Percentiles rank a stretch among this genome's conserved stretches.
These are phyloP conservation scores for Ceratocystis papillata DNA, from an alignment of 2,329 filamentous ascomycete genomes.

Conservation along the genomic window DNA sequence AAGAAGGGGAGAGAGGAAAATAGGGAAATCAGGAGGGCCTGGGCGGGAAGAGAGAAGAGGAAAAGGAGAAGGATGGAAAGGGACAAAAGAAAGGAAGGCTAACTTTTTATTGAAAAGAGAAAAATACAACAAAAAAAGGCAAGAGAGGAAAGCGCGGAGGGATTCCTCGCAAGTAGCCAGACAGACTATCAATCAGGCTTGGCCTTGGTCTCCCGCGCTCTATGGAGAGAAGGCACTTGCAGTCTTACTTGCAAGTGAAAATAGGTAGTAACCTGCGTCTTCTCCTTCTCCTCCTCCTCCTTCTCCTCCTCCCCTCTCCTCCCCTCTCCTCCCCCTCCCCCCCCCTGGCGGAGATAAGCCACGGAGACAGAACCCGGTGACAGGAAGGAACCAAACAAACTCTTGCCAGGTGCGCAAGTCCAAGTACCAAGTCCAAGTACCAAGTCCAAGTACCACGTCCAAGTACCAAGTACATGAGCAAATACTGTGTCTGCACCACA, in stretches of 20 bases:
- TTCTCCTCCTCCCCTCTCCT: neutral
- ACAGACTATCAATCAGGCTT: too few relatives aligned
- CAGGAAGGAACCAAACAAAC: too few relatives aligned
- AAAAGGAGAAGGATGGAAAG: constrained; percentile 16
- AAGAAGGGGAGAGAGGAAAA: constrained; percentile 15
- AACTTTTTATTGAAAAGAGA: neutral
- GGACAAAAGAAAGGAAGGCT: neutral
- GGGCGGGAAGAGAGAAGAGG: constrained; percentile 19
- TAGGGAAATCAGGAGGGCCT: constrained; percentile 22
- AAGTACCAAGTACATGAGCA: too few relatives aligned
- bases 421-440: too few relatives aligned
- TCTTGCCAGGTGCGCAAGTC: too few relatives aligned
- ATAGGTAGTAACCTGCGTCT: too few relatives aligned
- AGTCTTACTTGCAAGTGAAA: too few relatives aligned
- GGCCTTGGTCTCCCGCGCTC: neutral
- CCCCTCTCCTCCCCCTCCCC: neutral
- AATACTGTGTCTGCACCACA: too few relatives aligned
- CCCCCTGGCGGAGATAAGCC: neutral
- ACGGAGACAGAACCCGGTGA: too few relatives aligned
- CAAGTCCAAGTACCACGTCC: too few relatives aligned
- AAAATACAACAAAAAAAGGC: neutral
- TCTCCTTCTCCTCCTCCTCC: neutral
- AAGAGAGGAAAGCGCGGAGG: neutral
- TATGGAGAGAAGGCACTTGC: too few relatives aligned
- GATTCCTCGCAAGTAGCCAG: neutral